Percentiles rank a stretch among this genome's conserved stretches.
Evolutionary conservation across 2,329 filamentous ascomycete genomes (phyloP).

Genomic region (Apiospora hydei): DNA sequence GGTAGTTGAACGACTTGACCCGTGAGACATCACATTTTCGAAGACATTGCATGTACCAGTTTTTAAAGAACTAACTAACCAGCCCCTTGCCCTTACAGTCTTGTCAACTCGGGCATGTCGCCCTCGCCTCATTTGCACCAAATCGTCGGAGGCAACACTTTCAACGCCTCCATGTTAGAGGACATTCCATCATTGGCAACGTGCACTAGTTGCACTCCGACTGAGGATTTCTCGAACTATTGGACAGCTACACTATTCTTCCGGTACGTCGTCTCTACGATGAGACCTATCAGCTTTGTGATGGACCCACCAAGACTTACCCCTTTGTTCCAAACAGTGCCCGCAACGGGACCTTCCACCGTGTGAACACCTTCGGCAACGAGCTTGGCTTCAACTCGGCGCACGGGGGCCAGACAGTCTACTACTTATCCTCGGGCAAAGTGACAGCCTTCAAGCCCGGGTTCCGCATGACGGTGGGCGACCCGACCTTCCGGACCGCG

Average conservation of each 20-base stretch:
- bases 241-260: conserved; percentile 39
- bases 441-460: conserved; percentile 49
- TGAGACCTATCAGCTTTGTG: too few relatives aligned
- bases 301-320: conserved; percentile 28
- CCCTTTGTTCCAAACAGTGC: conserved; percentile 30
- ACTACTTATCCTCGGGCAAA: conserved; percentile 48
- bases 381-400: conserved; percentile 39
- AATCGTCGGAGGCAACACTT: conserved; percentile 40
- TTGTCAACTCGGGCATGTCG: conserved; percentile 38
- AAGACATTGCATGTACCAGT: not conserved
- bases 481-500: conserved; percentile 41
- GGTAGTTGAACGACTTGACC: conserved; percentile 41
- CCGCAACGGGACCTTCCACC: conserved; percentile 40
- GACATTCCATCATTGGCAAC: conserved; percentile 38
- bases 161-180: conserved; percentile 39
- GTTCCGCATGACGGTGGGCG: conserved; percentile 51
- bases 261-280: conserved; percentile 28
- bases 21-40: conserved; percentile 30
- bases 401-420: conserved; percentile 48
- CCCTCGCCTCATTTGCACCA: conserved; percentile 41
- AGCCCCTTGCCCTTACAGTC: conserved; percentile 27
- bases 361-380: conserved; percentile 41
- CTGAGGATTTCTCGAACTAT: conserved; percentile 41
- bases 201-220: conserved; percentile 39
- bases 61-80: not conserved